Evolutionary conservation across 2,329 filamentous ascomycete genomes (phyloP).

Genomic region (Hypoxylon sp.): DNA sequence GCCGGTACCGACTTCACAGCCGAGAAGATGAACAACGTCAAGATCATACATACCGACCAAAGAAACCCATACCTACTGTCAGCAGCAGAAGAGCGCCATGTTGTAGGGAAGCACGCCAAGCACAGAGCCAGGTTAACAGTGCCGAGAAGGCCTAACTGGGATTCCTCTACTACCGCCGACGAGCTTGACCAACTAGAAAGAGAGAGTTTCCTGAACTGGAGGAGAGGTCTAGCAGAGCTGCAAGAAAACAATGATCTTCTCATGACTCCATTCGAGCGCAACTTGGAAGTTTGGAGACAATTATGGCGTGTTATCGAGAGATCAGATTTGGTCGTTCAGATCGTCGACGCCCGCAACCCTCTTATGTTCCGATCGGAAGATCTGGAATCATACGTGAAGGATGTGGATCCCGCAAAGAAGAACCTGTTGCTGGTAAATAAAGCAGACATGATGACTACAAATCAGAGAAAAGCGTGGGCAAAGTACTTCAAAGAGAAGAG

Average conservation of each 20-base stretch:
- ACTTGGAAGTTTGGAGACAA: slow-evolving; percentile 97
- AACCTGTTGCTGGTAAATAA: slow-evolving; percentile 97
- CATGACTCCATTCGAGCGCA: slow-evolving; percentile 98
- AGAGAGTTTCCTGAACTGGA: slow-evolving; percentile 87
- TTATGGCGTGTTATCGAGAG: slow-evolving; percentile 98
- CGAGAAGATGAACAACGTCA: slow-evolving; percentile 98
- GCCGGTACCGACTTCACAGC: slow-evolving; percentile 99
- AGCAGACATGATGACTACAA: slow-evolving; percentile 96
- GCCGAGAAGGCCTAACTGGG: slow-evolving; percentile 90
- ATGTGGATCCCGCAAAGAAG: slow-evolving; percentile 87
- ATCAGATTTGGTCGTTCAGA: slow-evolving; percentile 95
- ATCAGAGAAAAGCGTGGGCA: slow-evolving; percentile 87
- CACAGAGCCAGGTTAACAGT: slow-evolving; percentile 87
- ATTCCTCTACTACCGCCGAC: slow-evolving; percentile 84
- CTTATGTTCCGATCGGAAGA: slow-evolving; percentile 95
- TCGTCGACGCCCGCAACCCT: slow-evolving; percentile 96
- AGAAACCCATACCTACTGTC: slow-evolving; percentile 95
- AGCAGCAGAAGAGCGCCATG: slow-evolving; percentile 82
- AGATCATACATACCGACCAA: slow-evolving; percentile 97
- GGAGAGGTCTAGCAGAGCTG: slow-evolving; percentile 89
- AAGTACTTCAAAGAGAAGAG: slow-evolving; percentile 84
- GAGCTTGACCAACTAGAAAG: slow-evolving; percentile 85
- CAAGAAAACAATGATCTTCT: slow-evolving; percentile 95
- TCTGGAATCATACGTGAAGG: slow-evolving; percentile 93
- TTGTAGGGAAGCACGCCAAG: slow-evolving; percentile 84